Evolutionary conservation across 2,329 filamentous ascomycete genomes (phyloP), one percentile per base, ranked within the genome.

Genomic region (Orbilia javanica): DNA sequence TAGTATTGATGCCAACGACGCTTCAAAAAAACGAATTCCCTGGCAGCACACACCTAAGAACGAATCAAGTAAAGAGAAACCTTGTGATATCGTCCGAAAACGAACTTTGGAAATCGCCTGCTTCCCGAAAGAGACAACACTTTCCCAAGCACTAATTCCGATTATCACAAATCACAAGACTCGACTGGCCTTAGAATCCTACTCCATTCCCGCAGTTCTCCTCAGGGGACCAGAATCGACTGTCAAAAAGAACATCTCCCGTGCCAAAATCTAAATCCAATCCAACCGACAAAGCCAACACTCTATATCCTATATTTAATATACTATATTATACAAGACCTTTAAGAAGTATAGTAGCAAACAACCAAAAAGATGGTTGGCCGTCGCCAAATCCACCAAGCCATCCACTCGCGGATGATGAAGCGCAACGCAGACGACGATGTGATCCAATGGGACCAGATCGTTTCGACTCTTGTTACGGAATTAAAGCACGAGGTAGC

Each of bases 401-500:
- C 74, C 62, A 78, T 78, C 74, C 74, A 78, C 53, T 78, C 74
- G 48, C 67, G 74, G 67, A 78, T 78, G 74, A 78, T 78, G 74
- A 78, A 78, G 53, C 74, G 75, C 75, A 74, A 69, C 75, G 69
- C 75, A 55, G 75, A 73, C 63, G 69, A 79, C 64, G 75, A 79
- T 64, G 75, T 74, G 55, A 60, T 79, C 64, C 70, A 73, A 79
- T 79, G 75, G 75, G 75, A 79, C 65, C 75, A 79, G 27, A 73
- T 79, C 31, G 75, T 79, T 13, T 42, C 57, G 42, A 70, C 68
- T 29, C 75, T 81, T 53, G 80, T 81, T 36, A 78, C 71, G 20
- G 80, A 81, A 55, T 77, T 81, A 55, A 80, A 80, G 44, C 46
- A 78, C 55, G 80, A 81, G 50, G 80, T 81, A 15, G 75, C 74